Percentiles rank a stretch among this genome's conserved stretches.
Evolutionary conservation across 768 basidiomycete species (phyloP).

Genomic region (Saitozyma podzolica): DNA sequence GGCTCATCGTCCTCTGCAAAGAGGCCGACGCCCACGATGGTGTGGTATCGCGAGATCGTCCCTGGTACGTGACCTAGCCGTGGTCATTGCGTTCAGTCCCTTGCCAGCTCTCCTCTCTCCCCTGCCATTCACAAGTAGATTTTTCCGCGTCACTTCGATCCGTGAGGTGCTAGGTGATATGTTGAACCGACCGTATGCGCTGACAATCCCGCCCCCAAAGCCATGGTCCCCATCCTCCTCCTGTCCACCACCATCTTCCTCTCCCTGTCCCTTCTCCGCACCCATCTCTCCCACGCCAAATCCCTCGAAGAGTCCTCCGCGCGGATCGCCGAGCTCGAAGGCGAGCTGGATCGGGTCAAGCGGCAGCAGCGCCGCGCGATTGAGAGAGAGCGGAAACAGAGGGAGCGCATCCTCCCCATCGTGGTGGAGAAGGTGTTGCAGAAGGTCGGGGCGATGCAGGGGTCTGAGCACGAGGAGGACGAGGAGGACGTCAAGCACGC

Average conservation of each 20-base stretch:
- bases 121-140: not conserved
- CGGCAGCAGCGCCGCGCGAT: slow-evolving; percentile 16
- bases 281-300: slow-evolving; percentile 48
- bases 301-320: slow-evolving; percentile 34
- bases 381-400: slow-evolving; percentile 35
- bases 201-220: slow-evolving; percentile 13
- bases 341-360: slow-evolving; percentile 29
- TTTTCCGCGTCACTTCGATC: too few species aligned
- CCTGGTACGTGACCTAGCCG: slow-evolving; percentile 32
- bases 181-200: slow-evolving; percentile 5
- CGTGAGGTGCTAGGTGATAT: not conserved
- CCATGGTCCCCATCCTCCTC: slow-evolving; percentile 45
- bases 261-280: slow-evolving; percentile 45
- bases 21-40: slow-evolving; percentile 37
- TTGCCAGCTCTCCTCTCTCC: not conserved
- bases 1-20: slow-evolving; percentile 11
- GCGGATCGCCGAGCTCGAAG: slow-evolving; percentile 45
- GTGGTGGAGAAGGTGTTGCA: slow-evolving; percentile 47
- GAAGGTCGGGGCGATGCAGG: slow-evolving; percentile 32
- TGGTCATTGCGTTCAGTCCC: slow-evolving; percentile 10
- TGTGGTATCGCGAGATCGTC: slow-evolving; percentile 52
- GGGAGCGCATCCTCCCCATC: slow-evolving; percentile 43
- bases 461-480: slow-evolving; percentile 20
- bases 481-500: slow-evolving; percentile 6
- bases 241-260: slow-evolving; percentile 47